Conservation (phyloP, 2,329 filamentous ascomycete species). For the Amylocarpus encephaloides region DNA sequence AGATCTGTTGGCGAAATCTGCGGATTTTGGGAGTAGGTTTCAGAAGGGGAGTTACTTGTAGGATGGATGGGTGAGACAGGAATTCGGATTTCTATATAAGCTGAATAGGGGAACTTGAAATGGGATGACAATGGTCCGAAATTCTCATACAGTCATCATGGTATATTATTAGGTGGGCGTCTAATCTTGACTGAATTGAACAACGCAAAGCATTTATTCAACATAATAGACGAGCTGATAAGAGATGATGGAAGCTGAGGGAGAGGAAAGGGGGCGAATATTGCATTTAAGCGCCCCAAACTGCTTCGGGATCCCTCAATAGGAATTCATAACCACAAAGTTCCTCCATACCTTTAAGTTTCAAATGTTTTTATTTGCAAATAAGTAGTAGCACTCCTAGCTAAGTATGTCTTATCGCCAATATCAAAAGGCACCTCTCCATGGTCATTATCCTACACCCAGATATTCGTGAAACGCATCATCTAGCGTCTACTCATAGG, state of each 20-base stretch:
- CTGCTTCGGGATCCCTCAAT: too few relatives aligned
- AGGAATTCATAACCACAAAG: too few relatives aligned
- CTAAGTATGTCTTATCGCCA: background rate
- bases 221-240: too few relatives aligned
- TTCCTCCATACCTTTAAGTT: background rate
- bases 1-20: slow-evolving; percentile 72
- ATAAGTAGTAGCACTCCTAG: background rate
- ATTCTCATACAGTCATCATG: too few relatives aligned
- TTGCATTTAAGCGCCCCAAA: too few relatives aligned
- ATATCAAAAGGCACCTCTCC: background rate
- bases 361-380: background rate
- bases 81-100: background rate
- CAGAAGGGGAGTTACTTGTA: slow-evolving; percentile 46
- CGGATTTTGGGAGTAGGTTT: slow-evolving; percentile 59
- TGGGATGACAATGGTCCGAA: background rate
- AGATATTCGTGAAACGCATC: background rate
- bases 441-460: background rate
- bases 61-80: slow-evolving; percentile 7
- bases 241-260: too few relatives aligned
- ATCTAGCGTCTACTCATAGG: too few relatives aligned
- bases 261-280: too few relatives aligned
- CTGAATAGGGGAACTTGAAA: background rate
- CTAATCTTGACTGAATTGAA: too few relatives aligned
- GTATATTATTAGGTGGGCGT: too few relatives aligned
- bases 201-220: too few relatives aligned